Evolutionary conservation across 1,284 basidiomycete species (phyloP).

Genomic region (Tylopilus orsonianus): DNA sequence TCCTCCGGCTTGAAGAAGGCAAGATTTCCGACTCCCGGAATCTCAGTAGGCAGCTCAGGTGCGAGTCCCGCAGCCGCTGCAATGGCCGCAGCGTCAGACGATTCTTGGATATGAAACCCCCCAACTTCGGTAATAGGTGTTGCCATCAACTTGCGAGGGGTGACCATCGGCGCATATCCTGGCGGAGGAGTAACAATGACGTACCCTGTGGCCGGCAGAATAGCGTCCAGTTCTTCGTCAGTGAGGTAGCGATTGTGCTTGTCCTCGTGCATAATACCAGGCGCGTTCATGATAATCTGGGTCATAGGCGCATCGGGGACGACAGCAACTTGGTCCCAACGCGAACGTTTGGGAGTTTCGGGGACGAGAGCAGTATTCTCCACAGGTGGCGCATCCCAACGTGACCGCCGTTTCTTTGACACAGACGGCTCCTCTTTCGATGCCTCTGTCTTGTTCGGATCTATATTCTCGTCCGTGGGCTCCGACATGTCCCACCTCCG

Average conservation of each 20-base stretch:
- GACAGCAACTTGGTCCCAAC: conserved; percentile 92
- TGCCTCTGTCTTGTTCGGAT: conserved; percentile 54
- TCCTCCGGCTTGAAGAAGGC: conserved; percentile 99
- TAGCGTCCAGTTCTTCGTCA: conserved; percentile 92
- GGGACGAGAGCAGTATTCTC: conserved; percentile 48
- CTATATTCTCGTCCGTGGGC: conserved; percentile 57
- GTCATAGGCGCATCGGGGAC: conserved; percentile 61
- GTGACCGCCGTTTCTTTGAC: conserved; percentile 87
- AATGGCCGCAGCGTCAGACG: conserved; percentile 82
- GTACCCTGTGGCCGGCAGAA: conserved; percentile 89
- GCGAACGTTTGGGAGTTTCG: conserved; percentile 79
- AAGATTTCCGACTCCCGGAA: conserved; percentile 95
- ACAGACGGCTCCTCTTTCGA: conserved; percentile 65
- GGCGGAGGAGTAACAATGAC: conserved; percentile 91
- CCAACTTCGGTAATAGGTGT: conserved; percentile 70
- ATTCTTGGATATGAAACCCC: conserved; percentile 96
- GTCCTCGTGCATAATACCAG: conserved; percentile 82
- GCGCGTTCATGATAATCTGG: conserved; percentile 83
- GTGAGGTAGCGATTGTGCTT: conserved; percentile 93
- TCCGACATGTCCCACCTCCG: conserved; percentile 85
- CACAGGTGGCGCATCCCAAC: conserved; percentile 90
- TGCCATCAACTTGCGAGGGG: conserved; percentile 78
- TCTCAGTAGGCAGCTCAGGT: conserved; percentile 96
- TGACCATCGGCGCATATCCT: conserved; percentile 85
- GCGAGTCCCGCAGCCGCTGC: conserved; percentile 90